Evolutionary conservation across 2,329 filamentous ascomycete genomes (phyloP), one percentile per base, ranked within the genome.

Genomic region (Fusarium udum): DNA sequence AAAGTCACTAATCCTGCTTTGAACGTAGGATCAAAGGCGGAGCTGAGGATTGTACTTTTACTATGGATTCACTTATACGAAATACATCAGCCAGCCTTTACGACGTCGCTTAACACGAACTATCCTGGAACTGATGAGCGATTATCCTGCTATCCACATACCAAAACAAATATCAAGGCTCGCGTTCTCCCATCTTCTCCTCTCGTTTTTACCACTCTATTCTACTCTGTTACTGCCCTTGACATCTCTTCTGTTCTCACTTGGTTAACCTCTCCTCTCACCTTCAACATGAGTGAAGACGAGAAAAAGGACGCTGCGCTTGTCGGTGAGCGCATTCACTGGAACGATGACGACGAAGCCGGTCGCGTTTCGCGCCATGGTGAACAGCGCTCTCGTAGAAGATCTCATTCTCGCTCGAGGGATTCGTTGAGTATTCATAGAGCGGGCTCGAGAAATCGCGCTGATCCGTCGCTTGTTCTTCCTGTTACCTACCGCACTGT

Each of bases 401-500:
- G 28, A 0, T 31, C 63, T 7, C 32, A 28, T 0, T 22, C 63
- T 32, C 59, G 48, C 4, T 67, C 64, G 0, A 43, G 37, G 32
- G 64, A 55, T 5, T 67, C 64, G 5, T 45, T 67, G 12, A 67
- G 64, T 2, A 67, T 67, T 16, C 49, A 58, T 39, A 28, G 61
- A 22, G 64, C 43, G 0, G 36, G 9, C 8, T 67, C 61, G 1
- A 58, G 40, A 28, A 51, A 7, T 15, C 64, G 61, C 12, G 60
- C 61, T 12, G 64, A 65, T 40, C 64, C 64, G 0, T 58, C 26
- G 20, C 61, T 67, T 3, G 64, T 63, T 4, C 34, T 67, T 0
- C 64, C 64, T 7, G 40, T 67, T 1, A 65, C 64, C 22, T 67
- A 67, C 13, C 64, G 64, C 0, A 67, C 61, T 0, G 61, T 67